Evolutionary conservation across 2,329 filamentous ascomycete species (phyloP), one percentile per base, ranked within the genome.

Genomic region (Didymella pomorum): DNA sequence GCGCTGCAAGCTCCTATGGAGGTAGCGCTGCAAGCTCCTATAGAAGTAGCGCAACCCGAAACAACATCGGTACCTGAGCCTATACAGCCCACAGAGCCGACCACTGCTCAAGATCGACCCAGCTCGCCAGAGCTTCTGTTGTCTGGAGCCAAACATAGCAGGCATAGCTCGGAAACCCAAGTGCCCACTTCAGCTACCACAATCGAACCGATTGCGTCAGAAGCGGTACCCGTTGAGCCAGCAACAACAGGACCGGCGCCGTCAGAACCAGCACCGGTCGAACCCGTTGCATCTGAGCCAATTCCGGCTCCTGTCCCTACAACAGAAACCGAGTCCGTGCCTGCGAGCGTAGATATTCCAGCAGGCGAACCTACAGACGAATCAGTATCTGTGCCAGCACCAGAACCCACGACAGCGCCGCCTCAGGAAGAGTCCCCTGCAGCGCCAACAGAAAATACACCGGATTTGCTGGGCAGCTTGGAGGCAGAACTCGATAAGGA

Each of bases 381-480:
- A n/a, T 43, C 44, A 44, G 58, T 45, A 28, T 54, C 62, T 44
- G 48, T 35, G 8, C 29, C 58, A 18, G 53, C 50, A 41, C 43
- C 56, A 6, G 49, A 58, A n/a, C 35, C 44, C 31, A 18, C 46
- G n/a, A 50, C 66, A 31, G 43, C 52, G 14, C 52, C 44, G 26
- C 26, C 65, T 25, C 37, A 55, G 12, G 63, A 64, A 26, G 52
- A 64, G 31, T 37, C 56, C 31, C 63, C 66, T 21, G 54, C 56
- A 10, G 64, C 64, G 9, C 60, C 70, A 31, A 71, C 76, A 18
- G 77, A 78, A 35, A 74, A 71, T 8, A 79, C 80, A 52, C 67
- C 78, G 28, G 81, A 83, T 70, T 65, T 83, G 29, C 68, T 83
- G 26, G 80, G 79, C 33, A 82, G 78, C 54, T 64, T 83, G 23